These are phyloP conservation scores for Trichomonas vaginalis DNA, from an alignment of 208 protist genomes.

Conservation along the genomic window DNA sequence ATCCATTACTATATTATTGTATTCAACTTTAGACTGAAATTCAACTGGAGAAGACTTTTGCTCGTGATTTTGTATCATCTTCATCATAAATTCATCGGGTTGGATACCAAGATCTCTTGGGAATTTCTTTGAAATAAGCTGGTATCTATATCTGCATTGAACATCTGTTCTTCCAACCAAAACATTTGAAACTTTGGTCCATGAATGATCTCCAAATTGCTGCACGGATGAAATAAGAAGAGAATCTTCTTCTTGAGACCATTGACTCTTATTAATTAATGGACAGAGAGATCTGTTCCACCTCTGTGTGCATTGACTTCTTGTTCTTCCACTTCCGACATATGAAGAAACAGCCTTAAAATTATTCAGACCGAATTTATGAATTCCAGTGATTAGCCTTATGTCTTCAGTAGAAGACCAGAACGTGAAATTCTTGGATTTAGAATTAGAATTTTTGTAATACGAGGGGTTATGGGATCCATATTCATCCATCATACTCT, in stretches of 20 bases:
- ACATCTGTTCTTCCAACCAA: neutral
- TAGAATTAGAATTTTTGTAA: neutral
- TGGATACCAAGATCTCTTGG: too few relatives aligned
- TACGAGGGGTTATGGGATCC: neutral
- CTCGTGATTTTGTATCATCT: too few relatives aligned
- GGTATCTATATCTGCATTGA: neutral
- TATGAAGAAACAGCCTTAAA: neutral
- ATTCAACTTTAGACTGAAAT: too few relatives aligned
- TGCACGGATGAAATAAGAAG: neutral
- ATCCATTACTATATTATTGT: too few relatives aligned
- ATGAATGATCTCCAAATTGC: neutral
- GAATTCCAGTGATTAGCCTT: neutral
- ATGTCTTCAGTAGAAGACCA: neutral
- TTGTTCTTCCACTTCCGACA: neutral
- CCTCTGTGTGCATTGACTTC: neutral
- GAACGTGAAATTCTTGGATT: neutral
- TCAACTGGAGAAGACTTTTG: too few relatives aligned
- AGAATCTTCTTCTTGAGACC: neutral
- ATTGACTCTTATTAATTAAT: neutral
- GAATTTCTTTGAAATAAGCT: neutral
- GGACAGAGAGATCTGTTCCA: neutral
- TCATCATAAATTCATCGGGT: too few relatives aligned
- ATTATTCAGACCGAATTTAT: neutral
- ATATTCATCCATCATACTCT: neutral
- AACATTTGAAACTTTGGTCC: conserved; percentile 2